Conservation (phyloP, 2,329 filamentous ascomycete species). For the Cucurbitaria berberidis region DNA sequence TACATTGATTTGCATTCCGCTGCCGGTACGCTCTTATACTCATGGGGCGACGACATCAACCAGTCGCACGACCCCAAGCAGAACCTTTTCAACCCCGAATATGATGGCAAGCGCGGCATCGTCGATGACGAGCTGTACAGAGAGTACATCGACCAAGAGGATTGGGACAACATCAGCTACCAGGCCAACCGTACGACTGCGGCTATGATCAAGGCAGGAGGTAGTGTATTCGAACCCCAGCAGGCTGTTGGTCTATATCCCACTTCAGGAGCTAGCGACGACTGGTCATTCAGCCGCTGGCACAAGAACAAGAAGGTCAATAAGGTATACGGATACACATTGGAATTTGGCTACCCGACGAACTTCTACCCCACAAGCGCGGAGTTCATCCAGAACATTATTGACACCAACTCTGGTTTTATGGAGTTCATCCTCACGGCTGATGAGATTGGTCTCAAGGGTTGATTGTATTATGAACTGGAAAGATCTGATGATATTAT, state of each 20-base stretch:
- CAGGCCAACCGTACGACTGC: conserved; percentile 42
- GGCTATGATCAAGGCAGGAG: conserved; percentile 46
- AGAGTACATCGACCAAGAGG: conserved; percentile 47
- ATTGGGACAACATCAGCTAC: conserved; percentile 41
- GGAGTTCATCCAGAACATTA: conserved; percentile 51
- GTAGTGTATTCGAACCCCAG: conserved; percentile 38
- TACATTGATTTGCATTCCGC: conserved; percentile 66
- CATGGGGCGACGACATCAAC: conserved; percentile 63
- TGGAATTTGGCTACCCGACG: conserved; percentile 51
- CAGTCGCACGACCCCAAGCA: conserved; percentile 56
- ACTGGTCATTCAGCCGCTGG: conserved; percentile 48
- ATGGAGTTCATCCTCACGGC: conserved; percentile 51
- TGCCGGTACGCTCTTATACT: conserved; percentile 61
- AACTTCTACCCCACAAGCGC: conserved; percentile 51
- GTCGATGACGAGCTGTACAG: conserved; percentile 59
- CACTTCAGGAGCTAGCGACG: conserved; percentile 47
- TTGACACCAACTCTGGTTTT: conserved; percentile 52
- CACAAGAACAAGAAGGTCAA: conserved; percentile 45
- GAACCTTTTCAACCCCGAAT: conserved; percentile 60
- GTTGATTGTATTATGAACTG: conserved; percentile 1
- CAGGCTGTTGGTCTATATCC: conserved; percentile 49
- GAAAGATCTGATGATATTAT: neutral
- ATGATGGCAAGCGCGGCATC: conserved; percentile 59
- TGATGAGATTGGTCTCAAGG: conserved; percentile 40
- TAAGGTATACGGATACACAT: conserved; percentile 50